These are phyloP conservation scores for Saitozyma podzolica DNA, from an alignment of 768 basidiomycete genomes.

Conservation along the genomic window DNA sequence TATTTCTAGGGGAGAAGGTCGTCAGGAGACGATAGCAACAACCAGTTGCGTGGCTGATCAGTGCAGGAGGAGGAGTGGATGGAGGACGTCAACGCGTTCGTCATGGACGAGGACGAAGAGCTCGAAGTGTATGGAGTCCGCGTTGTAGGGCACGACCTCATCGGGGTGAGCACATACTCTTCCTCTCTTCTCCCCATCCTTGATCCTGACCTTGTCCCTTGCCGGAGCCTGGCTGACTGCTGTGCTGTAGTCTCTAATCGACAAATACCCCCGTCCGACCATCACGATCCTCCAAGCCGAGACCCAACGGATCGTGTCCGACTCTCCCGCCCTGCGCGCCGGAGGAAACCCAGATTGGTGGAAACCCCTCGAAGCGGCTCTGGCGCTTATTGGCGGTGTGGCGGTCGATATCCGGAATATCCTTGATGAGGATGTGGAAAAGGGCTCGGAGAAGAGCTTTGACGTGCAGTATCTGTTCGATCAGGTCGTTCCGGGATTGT, in stretches of 20 bases:
- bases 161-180: constrained; percentile 60
- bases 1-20: not conserved
- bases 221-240: no score
- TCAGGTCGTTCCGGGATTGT: constrained; percentile 73
- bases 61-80: constrained; percentile 86
- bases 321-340: constrained; percentile 62
- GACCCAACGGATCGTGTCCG: constrained; percentile 61
- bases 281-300: constrained; percentile 59
- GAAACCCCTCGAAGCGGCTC: constrained; percentile 81
- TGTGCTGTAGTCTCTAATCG: constrained; percentile 47
- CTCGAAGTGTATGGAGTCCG: constrained; percentile 77
- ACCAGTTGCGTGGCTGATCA: no score
- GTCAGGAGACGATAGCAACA: no score
- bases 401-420: constrained; percentile 73
- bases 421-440: constrained; percentile 71
- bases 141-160: constrained; percentile 78
- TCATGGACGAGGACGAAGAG: constrained; percentile 93
- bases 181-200: not conserved
- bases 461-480: constrained; percentile 75
- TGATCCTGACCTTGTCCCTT: not conserved
- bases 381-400: constrained; percentile 79
- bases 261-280: constrained; percentile 47
- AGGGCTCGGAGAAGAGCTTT: constrained; percentile 65
- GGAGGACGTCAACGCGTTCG: constrained; percentile 83
- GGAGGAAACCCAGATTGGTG: constrained; percentile 69